Percentiles rank a stretch among this genome's conserved stretches.
Evolutionary conservation across 306 rosid genomes (phyloP).

Genomic region (cucumber (Cucumis sativus)): Cucumber_9930_V3 NC_026660.2:2901501-2902000

Average conservation of each 20-base stretch:
- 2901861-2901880: background rate
- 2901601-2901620: slow-evolving; percentile 86
- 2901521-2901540: background rate
- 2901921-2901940: background rate
- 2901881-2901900: background rate
- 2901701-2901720: slow-evolving; percentile 87
- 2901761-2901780: slow-evolving; percentile 78
- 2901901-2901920: background rate
- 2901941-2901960: slow-evolving; percentile 84
- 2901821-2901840: slow-evolving; percentile 80
- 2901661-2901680: background rate
- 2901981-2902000: slow-evolving; percentile 78
- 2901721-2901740: slow-evolving; percentile 84
- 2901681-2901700: slow-evolving; percentile 10
- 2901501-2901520: background rate
- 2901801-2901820: slow-evolving; percentile 69
- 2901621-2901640: slow-evolving; percentile 10
- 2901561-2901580: slow-evolving; percentile 1
- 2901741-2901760: slow-evolving; percentile 68
- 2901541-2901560: too few relatives aligned
- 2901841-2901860: slow-evolving; percentile 53
- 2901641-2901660: background rate
- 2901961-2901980: slow-evolving; percentile 61
- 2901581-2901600: slow-evolving; percentile 98
- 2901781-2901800: slow-evolving; percentile 82